Percentiles rank a stretch among this genome's conserved stretches.
Conservation (phyloP, 768 basidiomycete species). For the Suillus cothurnatus region DNA sequence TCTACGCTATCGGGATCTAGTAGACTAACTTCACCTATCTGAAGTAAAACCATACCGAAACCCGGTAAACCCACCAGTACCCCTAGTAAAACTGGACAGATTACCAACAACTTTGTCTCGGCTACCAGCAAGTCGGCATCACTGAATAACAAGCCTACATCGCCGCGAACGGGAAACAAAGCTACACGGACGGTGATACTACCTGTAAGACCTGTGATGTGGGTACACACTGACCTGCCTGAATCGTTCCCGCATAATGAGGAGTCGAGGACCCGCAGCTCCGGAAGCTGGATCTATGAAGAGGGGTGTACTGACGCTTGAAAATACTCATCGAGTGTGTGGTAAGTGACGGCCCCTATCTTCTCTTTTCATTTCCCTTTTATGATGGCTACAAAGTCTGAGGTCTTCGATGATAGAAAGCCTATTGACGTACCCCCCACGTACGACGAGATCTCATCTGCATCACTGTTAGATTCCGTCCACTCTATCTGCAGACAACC, state of each 20-base stretch:
- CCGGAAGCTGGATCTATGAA: slow-evolving; percentile 90
- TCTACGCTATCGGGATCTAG: neutral
- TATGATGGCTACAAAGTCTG: no score
- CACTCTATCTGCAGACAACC: neutral
- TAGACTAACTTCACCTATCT: slow-evolving; percentile 5
- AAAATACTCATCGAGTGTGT: slow-evolving; percentile 81
- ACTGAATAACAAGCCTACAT: neutral
- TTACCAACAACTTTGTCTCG: slow-evolving; percentile 8
- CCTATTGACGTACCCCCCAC: neutral
- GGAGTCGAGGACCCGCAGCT: slow-evolving; percentile 97
- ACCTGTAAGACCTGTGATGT: slow-evolving; percentile 85
- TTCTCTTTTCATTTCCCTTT: no score
- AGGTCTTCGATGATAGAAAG: neutral
- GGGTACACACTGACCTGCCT: slow-evolving; percentile 73
- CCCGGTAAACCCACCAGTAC: slow-evolving; percentile 9
- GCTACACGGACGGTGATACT: slow-evolving; percentile 76
- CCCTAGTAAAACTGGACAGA: slow-evolving; percentile 6
- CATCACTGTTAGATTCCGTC: neutral
- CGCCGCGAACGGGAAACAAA: slow-evolving; percentile 76
- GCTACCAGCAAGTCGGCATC: slow-evolving; percentile 8
- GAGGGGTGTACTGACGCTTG: slow-evolving; percentile 85
- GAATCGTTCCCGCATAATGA: slow-evolving; percentile 96
- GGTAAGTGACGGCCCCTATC: no score
- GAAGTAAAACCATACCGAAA: slow-evolving; percentile 7
- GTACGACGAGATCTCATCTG: neutral